Evolutionary conservation across 2,329 filamentous ascomycete genomes (phyloP), one percentile per base, ranked within the genome.

Genomic region (Colletotrichum theobromicola): DNA sequence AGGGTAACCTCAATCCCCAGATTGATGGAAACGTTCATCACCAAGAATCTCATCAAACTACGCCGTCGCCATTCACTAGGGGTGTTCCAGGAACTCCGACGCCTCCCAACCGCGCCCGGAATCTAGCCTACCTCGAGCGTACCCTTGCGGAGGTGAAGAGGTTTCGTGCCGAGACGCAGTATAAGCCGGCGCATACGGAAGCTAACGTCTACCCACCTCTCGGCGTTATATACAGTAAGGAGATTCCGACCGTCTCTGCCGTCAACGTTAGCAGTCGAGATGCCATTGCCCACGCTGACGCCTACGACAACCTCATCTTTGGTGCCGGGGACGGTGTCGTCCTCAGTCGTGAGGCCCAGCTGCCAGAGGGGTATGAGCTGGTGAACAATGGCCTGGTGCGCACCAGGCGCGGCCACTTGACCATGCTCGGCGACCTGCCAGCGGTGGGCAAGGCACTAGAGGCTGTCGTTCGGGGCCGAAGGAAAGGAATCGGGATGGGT

Each of bases 261-360:
- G 95, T 94, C 1, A 92, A 93, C 58, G 95, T 98, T 1, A 85
- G 90, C 16, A 91, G 91, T 3, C 88, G 90, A 5, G 95, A 96
- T 68, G 92, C 90, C 0, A 98, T 98, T 77, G 90, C 92, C 64
- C 91, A 92, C 75, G 87, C 91, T 0, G 95, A 97, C 82, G 93
- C 92, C 1, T 98, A 98, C 81, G 95, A 98, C 77, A 93, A 97
- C 78, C 88, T 98, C 4, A 90, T 95, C 0, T 98, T 98, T 84
- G 93, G 94, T 1, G 93, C 93, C 26, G 95, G 96, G 3, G 96
- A 98, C 81, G 96, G 96, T 0, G 96, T 98, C 0, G 95, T 96
- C 69, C 88, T 98, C 8, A 94, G 96, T 0, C 91, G 91, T 65
- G 94, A 96, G 75, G 94, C 95, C 0, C 96, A 97, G 94, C 84